These are phyloP conservation scores for Petrea volubilis DNA, from an alignment of 257 asterid species.

Conservation along the genomic window DNA sequence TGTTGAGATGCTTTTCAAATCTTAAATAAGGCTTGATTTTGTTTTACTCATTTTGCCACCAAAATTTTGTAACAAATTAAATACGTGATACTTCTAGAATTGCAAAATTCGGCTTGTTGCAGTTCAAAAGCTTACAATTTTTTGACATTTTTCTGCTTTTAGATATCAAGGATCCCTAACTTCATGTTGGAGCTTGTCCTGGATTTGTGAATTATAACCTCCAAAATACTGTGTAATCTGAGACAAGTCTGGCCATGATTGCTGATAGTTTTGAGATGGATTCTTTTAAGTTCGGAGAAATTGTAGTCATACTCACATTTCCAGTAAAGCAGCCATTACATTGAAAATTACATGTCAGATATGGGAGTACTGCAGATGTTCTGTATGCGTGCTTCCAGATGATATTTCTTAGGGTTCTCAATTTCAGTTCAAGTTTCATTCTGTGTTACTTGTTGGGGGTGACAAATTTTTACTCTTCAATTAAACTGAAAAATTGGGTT, in stretches of 20 bases:
- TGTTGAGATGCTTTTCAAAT: slow-evolving; percentile 20
- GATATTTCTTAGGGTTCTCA: neutral
- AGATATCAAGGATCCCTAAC: neutral
- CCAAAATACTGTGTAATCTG: neutral
- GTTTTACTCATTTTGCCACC: slow-evolving; percentile 7
- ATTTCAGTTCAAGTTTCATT: neutral
- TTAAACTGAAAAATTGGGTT: neutral
- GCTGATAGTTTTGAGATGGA: too few relatives aligned
- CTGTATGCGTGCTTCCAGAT: too few relatives aligned
- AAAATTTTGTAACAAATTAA: slow-evolving; percentile 8
- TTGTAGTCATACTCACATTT: too few relatives aligned
- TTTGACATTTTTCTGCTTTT: neutral
- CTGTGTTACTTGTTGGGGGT: neutral
- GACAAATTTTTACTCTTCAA: neutral
- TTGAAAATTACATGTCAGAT: too few relatives aligned
- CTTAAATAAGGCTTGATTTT: slow-evolving; percentile 3
- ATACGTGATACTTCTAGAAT: neutral
- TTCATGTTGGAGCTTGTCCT: neutral
- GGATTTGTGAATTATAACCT: neutral
- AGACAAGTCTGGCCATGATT: too few relatives aligned
- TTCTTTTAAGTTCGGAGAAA: neutral
- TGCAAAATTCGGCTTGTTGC: slow-evolving; percentile 6
- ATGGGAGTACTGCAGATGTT: too few relatives aligned
- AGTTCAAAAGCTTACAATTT: neutral
- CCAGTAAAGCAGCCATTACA: too few relatives aligned